Percentiles rank a stretch among this genome's conserved stretches.
Conservation (phyloP, 257 asterid species). For the Nemophila menziesii region DNA sequence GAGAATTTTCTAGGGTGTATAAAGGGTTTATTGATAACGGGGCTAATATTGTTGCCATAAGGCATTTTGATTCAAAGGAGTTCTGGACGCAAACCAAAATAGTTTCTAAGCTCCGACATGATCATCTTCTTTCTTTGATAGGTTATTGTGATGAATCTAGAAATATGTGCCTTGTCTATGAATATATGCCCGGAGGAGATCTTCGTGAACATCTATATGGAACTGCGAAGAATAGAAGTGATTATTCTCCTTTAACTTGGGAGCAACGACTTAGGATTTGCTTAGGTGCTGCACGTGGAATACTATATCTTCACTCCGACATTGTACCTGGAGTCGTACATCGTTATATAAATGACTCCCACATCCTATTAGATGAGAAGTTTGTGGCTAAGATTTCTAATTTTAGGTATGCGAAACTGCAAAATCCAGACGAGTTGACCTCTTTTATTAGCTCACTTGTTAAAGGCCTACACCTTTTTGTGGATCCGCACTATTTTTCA, state of each 20-base stretch:
- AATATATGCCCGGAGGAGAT: background rate
- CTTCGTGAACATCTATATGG: background rate
- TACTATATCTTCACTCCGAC: background rate
- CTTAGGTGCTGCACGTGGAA: too few relatives aligned
- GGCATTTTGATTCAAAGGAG: too few relatives aligned
- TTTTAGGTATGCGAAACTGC: background rate
- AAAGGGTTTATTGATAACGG: too few relatives aligned
- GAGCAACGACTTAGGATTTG: background rate
- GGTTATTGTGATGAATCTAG: too few relatives aligned
- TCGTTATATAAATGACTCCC: background rate
- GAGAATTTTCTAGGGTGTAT: too few relatives aligned
- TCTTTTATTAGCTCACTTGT: background rate
- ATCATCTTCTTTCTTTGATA: background rate
- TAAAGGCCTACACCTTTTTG: background rate
- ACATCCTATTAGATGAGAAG: background rate
- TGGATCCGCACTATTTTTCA: conserved; percentile 1
- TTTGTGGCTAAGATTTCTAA: background rate
- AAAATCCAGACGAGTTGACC: background rate
- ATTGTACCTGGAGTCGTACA: too few relatives aligned
- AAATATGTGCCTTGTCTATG: background rate
- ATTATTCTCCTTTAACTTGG: background rate
- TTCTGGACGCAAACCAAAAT: too few relatives aligned
- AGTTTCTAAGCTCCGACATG: background rate
- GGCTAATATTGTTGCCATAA: too few relatives aligned
- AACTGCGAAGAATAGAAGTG: background rate